Evolutionary conservation across 345 rosid genomes (phyloP).

Genomic region (Corchorus olitorius): DNA sequence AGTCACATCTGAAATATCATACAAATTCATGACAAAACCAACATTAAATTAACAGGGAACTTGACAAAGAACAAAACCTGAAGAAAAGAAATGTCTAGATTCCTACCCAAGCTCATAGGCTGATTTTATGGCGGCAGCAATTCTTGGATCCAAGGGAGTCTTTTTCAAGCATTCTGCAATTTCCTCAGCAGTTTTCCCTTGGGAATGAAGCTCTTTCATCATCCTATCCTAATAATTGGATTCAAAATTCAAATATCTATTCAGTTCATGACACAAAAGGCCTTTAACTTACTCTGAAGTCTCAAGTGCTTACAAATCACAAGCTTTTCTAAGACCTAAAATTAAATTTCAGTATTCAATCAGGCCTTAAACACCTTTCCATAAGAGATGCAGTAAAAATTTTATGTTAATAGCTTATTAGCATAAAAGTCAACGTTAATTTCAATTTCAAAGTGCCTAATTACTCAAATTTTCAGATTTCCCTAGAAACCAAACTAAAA

Average conservation of each 20-base stretch:
- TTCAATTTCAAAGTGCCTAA: background rate
- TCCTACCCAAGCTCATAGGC: slow-evolving; percentile 60
- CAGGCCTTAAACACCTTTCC: background rate
- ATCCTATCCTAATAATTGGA: slow-evolving; percentile 63
- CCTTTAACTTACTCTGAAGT: background rate
- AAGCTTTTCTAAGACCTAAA: background rate
- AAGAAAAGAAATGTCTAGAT: background rate
- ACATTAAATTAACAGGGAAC: slow-evolving; percentile 13
- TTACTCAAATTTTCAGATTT: background rate
- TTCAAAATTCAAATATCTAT: background rate
- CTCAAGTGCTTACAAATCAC: background rate
- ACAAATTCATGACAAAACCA: slow-evolving; percentile 13
- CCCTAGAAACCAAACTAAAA: background rate
- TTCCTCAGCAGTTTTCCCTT: slow-evolving; percentile 58
- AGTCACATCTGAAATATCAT: slow-evolving; percentile 57
- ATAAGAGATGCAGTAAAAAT: background rate
- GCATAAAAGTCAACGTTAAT: background rate
- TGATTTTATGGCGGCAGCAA: slow-evolving; percentile 54
- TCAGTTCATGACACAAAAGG: background rate
- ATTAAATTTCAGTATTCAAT: background rate
- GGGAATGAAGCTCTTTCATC: slow-evolving; percentile 81
- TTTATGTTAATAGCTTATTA: background rate
- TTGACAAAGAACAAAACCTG: background rate
- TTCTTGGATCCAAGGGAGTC: slow-evolving; percentile 49
- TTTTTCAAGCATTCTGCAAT: slow-evolving; percentile 59